A percentile compares a stretch with the other conserved stretches of the same genome.
phyloP scores from a whole-genome alignment of 202 grass and related monocot species.

The Elaeis oleifera region DNA sequence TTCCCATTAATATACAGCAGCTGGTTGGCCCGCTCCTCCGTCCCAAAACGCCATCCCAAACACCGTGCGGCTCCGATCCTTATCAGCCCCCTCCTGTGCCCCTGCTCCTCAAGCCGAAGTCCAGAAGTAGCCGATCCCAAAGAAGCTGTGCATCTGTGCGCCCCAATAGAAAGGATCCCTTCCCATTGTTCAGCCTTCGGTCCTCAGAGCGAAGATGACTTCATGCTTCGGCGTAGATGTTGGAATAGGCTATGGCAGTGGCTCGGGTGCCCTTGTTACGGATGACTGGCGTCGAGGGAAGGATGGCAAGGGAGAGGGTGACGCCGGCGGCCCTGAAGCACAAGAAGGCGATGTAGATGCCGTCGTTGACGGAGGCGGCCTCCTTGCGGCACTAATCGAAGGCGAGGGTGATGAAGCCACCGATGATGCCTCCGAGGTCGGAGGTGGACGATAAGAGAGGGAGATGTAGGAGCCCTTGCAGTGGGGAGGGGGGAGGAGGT shows the following conservation, averaged over 20 bases:
- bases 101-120: conserved; percentile 61
- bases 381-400: conserved; percentile 45
- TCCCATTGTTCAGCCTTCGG: conserved; percentile 81
- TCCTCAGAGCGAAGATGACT: conserved; percentile 56
- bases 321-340: conserved; percentile 62
- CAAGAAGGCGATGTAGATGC: conserved; percentile 72
- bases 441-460: conserved; percentile 75
- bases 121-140: conserved; percentile 63
- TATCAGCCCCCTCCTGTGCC: conserved; percentile 35
- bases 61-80: conserved; percentile 32
- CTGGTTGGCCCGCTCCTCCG: conserved; percentile 60
- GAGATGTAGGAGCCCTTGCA: conserved; percentile 80
- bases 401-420: conserved; percentile 77
- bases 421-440: conserved; percentile 84
- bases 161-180: conserved; percentile 60
- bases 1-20: conserved; percentile 10
- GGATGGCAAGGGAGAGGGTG: conserved; percentile 37
- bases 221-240: conserved; percentile 48
- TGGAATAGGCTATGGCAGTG: conserved; percentile 43
- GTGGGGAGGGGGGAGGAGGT: conserved; percentile 57
- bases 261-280: conserved; percentile 57
- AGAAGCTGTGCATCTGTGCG: conserved; percentile 70
- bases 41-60: conserved; percentile 68
- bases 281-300: conserved; percentile 44
- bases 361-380: conserved; percentile 45